Base-by-base conservation (phyloP, 306 rosid genomes). In the Vigna unguiculata region DNA sequence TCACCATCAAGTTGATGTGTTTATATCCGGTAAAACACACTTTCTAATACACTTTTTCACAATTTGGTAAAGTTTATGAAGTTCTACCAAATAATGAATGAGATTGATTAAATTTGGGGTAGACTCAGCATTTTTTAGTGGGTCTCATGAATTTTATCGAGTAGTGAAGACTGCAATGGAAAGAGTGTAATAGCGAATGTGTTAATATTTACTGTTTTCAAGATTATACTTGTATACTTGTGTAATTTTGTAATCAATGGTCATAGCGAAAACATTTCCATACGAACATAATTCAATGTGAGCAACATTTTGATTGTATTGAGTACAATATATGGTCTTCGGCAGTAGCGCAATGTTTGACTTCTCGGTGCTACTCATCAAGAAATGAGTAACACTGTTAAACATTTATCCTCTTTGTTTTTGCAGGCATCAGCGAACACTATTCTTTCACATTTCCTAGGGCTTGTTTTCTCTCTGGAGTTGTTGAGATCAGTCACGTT, bases 401-500 rank as follows among this genome's bases (percentile, higher is more conserved):
- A 70, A 52, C 62, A 10, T 10, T 47, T 19, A 11, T 55, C 19
- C 6, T 55, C 25, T 64, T 54, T 51, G 15, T 59, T 62, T 62
- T 73, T 80, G 71, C 83, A 96, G 99, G 99, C 99, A 77, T 89
- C 99, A 1, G 99, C 99, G 3, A 96, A 96, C 86, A 87, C 96
- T 3, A 89, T 96, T 80, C 98, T 95, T 60, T 96, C 99, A 40
- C 99, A 96, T 85, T 96, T 96, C 85, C 84, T 92, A 41, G 99
- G 99, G 60, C 92, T 96, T 40, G 83, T 89, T 71, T 92, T 81
- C 91, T 92, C 99, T 1, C 69, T 92, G 74, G 99, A 92, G 88
- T 88, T 96, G 70, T 86, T 96, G 77, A 90, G 99, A 68, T 89
- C 97, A 0, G 98, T 96, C 73, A 89, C 98, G 8, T 55, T 88